These are phyloP conservation scores for Posidonia australis DNA, from an alignment of 106 monocot species.

Conservation along the genomic window DNA sequence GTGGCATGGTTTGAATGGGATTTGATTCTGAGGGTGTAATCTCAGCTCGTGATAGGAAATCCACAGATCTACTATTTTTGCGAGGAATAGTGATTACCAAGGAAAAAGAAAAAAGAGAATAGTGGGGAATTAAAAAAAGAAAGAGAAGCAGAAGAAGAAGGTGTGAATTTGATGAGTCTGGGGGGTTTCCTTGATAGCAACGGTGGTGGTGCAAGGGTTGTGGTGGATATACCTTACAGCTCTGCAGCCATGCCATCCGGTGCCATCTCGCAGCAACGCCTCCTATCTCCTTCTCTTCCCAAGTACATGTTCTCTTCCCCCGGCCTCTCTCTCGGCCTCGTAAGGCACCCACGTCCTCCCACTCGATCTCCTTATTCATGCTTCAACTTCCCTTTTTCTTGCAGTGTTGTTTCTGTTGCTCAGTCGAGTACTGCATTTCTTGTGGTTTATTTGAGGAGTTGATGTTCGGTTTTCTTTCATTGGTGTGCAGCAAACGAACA, in stretches of 20 bases:
- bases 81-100: not conserved
- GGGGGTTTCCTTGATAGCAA: slow-evolving; percentile 30
- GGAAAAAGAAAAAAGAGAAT: not conserved
- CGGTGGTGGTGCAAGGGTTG: slow-evolving; percentile 13
- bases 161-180: slow-evolving; percentile 30
- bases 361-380: not conserved
- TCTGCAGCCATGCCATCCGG: slow-evolving; percentile 21
- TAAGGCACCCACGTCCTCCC: slow-evolving; percentile 14
- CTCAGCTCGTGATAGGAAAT: too few species aligned
- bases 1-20: too few species aligned
- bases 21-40: too few species aligned
- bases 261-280: slow-evolving; percentile 14
- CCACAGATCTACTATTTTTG: not conserved
- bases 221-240: slow-evolving; percentile 18
- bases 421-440: not conserved
- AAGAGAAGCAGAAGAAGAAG: not conserved
- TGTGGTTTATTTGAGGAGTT: not conserved
- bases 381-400: not conserved
- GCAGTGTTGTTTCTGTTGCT: not conserved
- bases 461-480: not conserved
- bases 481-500: slow-evolving; percentile 41
- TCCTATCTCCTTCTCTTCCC: slow-evolving; percentile 8
- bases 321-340: slow-evolving; percentile 72
- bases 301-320: slow-evolving; percentile 37
- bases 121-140: not conserved